Evolutionary conservation across 306 rosid species (phyloP).

Genomic region (Vigna radiata): DNA sequence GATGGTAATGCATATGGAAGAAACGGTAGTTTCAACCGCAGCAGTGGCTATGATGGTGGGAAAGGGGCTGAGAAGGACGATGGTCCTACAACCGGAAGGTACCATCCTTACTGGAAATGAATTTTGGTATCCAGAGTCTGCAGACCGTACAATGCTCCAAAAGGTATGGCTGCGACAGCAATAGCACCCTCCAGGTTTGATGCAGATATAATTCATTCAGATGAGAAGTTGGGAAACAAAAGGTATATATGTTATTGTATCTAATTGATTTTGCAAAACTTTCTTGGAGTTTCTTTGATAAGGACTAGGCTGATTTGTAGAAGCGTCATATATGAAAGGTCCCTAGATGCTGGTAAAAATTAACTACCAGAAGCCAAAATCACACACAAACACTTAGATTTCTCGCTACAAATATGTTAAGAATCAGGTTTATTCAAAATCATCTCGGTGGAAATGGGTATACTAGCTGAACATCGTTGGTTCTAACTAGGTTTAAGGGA

Average conservation of each 20-base stretch:
- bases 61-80: conserved; percentile 50
- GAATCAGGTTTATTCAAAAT: neutral
- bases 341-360: conserved; percentile 18
- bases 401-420: neutral
- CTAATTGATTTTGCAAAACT: conserved; percentile 13
- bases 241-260: conserved; percentile 21
- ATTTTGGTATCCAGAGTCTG: neutral
- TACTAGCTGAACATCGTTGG: neutral
- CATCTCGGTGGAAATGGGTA: neutral
- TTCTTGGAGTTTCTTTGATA: conserved; percentile 19
- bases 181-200: conserved; percentile 22
- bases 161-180: conserved; percentile 6
- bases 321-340: conserved; percentile 13
- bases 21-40: conserved; percentile 33
- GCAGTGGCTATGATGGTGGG: conserved; percentile 41
- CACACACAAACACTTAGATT: neutral
- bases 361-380: conserved; percentile 25
- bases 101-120: conserved; percentile 63
- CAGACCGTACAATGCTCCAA: neutral
- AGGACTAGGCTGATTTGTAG: neutral
- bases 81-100: conserved; percentile 55
- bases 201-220: conserved; percentile 17
- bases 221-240: conserved; percentile 10
- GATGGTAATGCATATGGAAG: conserved; percentile 48
- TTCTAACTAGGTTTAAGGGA: conserved; percentile 28